Evolutionary conservation across 352 stramenopile genomes (phyloP).

Genomic region (Phytophthora aleatoria): DNA sequence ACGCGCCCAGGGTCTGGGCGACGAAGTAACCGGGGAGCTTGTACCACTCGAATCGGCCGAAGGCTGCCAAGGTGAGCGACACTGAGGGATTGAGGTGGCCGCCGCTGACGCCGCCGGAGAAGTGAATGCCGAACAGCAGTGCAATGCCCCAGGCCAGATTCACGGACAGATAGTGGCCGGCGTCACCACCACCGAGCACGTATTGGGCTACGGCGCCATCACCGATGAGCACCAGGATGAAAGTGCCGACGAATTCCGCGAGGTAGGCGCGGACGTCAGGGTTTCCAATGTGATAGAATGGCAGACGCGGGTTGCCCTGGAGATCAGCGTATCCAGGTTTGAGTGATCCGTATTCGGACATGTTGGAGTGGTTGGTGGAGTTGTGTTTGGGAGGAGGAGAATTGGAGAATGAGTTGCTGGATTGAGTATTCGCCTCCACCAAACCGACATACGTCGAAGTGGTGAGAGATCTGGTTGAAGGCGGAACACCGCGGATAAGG

Average conservation of each 20-base stretch:
- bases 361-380: constrained; percentile 13
- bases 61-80: constrained; percentile 49
- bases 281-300: constrained; percentile 37
- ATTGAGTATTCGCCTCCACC: background rate
- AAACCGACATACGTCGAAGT: too few species aligned
- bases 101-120: constrained; percentile 52
- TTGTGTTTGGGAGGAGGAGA: constrained; percentile 10
- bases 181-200: constrained; percentile 42
- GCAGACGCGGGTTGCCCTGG: constrained; percentile 30
- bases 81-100: constrained; percentile 72
- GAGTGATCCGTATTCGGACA: constrained; percentile 44
- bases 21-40: constrained; percentile 57
- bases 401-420: constrained; percentile 25
- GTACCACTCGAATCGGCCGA: constrained; percentile 49
- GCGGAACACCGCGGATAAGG: constrained; percentile 10
- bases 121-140: constrained; percentile 64
- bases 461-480: constrained; percentile 19
- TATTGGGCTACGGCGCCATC: constrained; percentile 59
- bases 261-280: constrained; percentile 55
- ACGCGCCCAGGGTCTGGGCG: constrained; percentile 48
- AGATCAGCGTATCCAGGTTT: constrained; percentile 37
- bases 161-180: constrained; percentile 51
- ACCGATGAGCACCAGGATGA: constrained; percentile 67
- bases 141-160: constrained; percentile 68
- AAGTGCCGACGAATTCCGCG: constrained; percentile 63